phyloP scores from a whole-genome alignment of 192 early-diverging fungal genomes.

The Entrophospora sp. region DNA sequence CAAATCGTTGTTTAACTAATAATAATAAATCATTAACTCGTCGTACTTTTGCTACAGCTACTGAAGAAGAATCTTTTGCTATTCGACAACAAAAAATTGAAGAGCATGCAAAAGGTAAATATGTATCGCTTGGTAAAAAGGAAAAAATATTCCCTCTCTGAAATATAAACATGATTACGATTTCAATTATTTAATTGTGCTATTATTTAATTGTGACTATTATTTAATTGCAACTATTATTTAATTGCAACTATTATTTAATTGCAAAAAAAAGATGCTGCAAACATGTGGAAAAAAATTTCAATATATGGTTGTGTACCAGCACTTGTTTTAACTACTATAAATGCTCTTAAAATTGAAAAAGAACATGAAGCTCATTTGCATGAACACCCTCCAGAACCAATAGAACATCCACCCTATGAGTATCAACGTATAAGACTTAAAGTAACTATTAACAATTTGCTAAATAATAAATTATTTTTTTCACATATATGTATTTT shows the following conservation, averaged over 20 bases:
- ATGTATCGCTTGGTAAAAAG: background rate
- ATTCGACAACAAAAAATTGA: no score
- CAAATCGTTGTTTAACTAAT: no score
- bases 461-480: background rate
- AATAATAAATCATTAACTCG: no score
- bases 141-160: background rate
- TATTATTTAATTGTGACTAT: background rate
- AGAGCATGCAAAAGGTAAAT: slow-evolving; percentile 13
- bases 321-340: slow-evolving; percentile 23
- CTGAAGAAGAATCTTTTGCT: no score
- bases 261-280: slow-evolving; percentile 22
- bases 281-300: slow-evolving; percentile 35
- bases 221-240: background rate
- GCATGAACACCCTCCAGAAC: slow-evolving; percentile 26
- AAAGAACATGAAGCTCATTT: slow-evolving; percentile 33
- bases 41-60: no score
- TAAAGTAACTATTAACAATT: slow-evolving; percentile 23
- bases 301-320: slow-evolving; percentile 32
- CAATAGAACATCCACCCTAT: slow-evolving; percentile 29
- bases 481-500: background rate
- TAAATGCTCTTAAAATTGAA: slow-evolving; percentile 31
- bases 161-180: background rate
- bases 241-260: background rate
- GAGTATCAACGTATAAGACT: slow-evolving; percentile 32
- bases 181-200: background rate